phyloP scores from a whole-genome alignment of 2,329 filamentous ascomycete species.

The Daldinia sp. region DNA sequence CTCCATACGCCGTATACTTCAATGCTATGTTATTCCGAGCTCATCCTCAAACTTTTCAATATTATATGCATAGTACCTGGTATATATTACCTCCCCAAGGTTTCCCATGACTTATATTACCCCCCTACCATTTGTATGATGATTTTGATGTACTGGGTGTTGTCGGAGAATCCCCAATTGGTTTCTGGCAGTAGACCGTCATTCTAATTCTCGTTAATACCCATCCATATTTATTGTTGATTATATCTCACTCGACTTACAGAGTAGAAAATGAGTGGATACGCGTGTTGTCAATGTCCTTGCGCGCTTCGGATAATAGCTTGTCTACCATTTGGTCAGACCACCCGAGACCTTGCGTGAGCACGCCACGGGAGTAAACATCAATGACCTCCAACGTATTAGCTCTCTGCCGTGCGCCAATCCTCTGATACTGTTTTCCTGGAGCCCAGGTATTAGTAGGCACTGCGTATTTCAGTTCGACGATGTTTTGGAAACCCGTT shows the following conservation, averaged over 20 bases:
- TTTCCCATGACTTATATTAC: not conserved
- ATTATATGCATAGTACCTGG: constrained; percentile 3
- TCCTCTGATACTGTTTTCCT: constrained; percentile 48
- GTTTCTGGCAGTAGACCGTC: constrained; percentile 8
- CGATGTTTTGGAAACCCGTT: constrained; percentile 46
- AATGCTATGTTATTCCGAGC: constrained; percentile 3
- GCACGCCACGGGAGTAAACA: constrained; percentile 42
- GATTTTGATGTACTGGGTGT: not conserved
- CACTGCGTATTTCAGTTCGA: constrained; percentile 48
- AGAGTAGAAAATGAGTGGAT: constrained; percentile 50
- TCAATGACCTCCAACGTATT: constrained; percentile 50
- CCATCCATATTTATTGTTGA: not conserved
- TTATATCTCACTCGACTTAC: constrained; percentile 35
- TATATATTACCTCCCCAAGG: not conserved
- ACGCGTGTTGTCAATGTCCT: constrained; percentile 47
- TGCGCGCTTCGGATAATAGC: constrained; percentile 43
- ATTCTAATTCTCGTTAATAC: not conserved
- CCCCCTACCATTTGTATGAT: not conserved
- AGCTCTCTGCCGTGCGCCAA: constrained; percentile 48
- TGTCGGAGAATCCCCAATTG: not conserved
- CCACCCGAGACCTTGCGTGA: constrained; percentile 45
- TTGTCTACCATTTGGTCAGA: constrained; percentile 43
- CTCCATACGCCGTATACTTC: not conserved
- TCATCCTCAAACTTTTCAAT: not conserved
- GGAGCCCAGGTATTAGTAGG: constrained; percentile 50